These are phyloP conservation scores for Schizopora paradoxa DNA, from an alignment of 1,284 basidiomycete genomes.

Conservation along the genomic window DNA sequence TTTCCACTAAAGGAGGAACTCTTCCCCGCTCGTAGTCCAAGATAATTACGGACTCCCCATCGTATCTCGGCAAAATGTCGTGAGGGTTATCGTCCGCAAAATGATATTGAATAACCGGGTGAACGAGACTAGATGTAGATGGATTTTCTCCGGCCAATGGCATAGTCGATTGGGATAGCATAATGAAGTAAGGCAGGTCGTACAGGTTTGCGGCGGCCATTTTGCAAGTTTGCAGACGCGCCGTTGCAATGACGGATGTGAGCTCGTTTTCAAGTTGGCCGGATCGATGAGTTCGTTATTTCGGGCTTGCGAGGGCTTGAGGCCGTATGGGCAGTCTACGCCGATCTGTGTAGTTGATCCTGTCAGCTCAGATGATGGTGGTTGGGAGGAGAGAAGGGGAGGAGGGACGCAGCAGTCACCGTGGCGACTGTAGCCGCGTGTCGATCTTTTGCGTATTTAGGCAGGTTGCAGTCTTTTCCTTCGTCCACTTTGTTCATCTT, in stretches of 20 bases:
- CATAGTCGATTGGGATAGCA: constrained; percentile 49
- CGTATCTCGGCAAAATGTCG: constrained; percentile 49
- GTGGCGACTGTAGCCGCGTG: too few relatives aligned
- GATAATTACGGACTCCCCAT: constrained; percentile 64
- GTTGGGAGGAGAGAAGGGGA: too few relatives aligned
- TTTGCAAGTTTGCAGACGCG: background rate
- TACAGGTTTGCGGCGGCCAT: constrained; percentile 14
- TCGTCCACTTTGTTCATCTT: constrained; percentile 10
- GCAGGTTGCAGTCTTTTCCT: constrained; percentile 31
- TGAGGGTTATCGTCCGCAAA: constrained; percentile 71
- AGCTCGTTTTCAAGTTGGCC: too few relatives aligned
- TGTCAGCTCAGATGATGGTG: too few relatives aligned
- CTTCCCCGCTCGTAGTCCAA: constrained; percentile 52
- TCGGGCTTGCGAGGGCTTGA: too few relatives aligned
- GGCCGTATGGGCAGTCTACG: too few relatives aligned
- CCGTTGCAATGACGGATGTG: too few relatives aligned
- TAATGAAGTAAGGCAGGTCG: constrained; percentile 53
- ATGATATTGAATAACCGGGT: constrained; percentile 74
- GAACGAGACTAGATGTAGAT: constrained; percentile 46
- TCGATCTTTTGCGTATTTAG: constrained; percentile 24
- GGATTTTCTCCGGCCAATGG: constrained; percentile 25
- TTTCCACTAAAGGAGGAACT: constrained; percentile 42
- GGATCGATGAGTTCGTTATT: too few relatives aligned
- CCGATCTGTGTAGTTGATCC: too few relatives aligned
- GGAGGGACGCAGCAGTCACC: too few relatives aligned